Conservation (phyloP, 2,329 filamentous ascomycete species). For the Cladorrhinum sp. region DNA sequence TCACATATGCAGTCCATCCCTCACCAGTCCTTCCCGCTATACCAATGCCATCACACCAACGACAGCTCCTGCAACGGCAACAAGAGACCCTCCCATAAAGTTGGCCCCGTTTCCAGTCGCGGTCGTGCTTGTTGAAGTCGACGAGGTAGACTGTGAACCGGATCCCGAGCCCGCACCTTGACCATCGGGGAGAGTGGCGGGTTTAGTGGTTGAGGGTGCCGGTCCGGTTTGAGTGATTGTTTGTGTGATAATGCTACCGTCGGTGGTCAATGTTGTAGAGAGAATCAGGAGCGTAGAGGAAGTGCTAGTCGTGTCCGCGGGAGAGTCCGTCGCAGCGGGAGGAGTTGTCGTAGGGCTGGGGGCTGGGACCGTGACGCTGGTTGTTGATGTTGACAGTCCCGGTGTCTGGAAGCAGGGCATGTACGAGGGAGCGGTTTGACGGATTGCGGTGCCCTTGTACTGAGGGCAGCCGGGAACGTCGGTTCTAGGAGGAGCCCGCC, state of each 20-base stretch:
- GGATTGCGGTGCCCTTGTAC: slow-evolving; percentile 39
- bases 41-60: not conserved
- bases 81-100: not conserved
- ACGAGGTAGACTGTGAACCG: not conserved
- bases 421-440: not conserved
- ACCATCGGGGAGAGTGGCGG: not conserved
- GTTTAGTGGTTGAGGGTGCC: not conserved
- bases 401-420: slow-evolving; percentile 4
- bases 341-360: not conserved
- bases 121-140: not conserved
- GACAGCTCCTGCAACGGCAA: not conserved
- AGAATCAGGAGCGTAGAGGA: not conserved
- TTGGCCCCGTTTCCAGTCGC: not conserved
- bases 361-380: not conserved
- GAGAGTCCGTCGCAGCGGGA: not conserved
- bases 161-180: not conserved
- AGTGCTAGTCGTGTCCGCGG: not conserved
- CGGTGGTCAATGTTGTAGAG: too few relatives aligned
- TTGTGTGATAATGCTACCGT: too few relatives aligned
- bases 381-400: not conserved
- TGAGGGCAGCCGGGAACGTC: slow-evolving; percentile 47
- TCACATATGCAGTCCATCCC: too few relatives aligned
- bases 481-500: slow-evolving; percentile 49
- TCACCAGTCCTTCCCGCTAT: not conserved
- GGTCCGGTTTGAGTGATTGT: not conserved